Percentiles rank a stretch among this genome's conserved stretches.
Conservation (phyloP, 2,329 filamentous ascomycete genomes). For the Talaromyces sp. region DNA sequence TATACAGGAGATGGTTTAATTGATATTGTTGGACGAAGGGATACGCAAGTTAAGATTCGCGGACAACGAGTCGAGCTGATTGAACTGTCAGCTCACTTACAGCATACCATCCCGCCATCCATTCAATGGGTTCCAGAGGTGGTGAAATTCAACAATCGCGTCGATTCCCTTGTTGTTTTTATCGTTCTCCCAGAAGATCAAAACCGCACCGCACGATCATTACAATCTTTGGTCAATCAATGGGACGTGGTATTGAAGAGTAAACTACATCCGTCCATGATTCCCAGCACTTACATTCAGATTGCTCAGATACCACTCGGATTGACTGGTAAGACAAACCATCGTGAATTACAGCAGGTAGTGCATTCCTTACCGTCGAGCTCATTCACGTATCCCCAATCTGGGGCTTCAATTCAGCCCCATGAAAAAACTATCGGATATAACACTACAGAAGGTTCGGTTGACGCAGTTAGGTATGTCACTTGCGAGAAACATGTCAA, state of each 20-base stretch:
- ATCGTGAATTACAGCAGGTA: not conserved
- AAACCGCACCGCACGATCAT: not conserved
- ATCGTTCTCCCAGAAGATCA: not conserved
- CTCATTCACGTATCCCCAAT: not conserved
- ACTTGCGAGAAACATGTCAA: not conserved
- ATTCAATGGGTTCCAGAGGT: slow-evolving; percentile 4
- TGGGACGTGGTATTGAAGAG: not conserved
- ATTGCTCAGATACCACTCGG: not conserved
- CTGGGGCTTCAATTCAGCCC: not conserved
- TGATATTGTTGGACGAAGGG: slow-evolving; percentile 31
- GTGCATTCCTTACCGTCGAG: not conserved
- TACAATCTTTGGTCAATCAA: not conserved
- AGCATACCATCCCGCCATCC: not conserved
- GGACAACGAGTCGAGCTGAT: slow-evolving; percentile 43
- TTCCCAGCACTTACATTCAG: not conserved
- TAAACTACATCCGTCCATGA: slow-evolving; percentile 5
- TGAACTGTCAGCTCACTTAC: slow-evolving; percentile 36
- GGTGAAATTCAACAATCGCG: not conserved
- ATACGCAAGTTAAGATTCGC: slow-evolving; percentile 39
- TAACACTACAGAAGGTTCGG: not conserved
- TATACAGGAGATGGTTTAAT: slow-evolving; percentile 37
- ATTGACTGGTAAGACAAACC: not conserved
- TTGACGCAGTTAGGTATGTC: not conserved
- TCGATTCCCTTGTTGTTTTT: not conserved
- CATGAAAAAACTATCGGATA: not conserved